These are phyloP conservation scores for Podaxis carcinomalis DNA, from an alignment of 768 basidiomycete species.

Conservation along the genomic window DNA sequence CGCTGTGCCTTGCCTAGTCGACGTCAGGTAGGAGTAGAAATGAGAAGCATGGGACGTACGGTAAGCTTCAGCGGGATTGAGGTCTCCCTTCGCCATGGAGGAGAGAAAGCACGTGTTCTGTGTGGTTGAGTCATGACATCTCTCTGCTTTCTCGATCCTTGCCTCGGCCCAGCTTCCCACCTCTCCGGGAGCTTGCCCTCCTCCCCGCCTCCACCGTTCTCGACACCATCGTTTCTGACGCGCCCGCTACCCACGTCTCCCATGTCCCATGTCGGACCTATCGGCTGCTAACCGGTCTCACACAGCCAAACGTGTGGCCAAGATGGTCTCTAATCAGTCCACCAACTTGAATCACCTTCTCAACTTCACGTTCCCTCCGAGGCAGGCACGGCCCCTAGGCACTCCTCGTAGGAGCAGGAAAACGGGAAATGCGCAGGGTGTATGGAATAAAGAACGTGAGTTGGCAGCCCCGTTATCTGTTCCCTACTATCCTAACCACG, in stretches of 20 bases:
- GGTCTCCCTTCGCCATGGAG: slow-evolving; percentile 78
- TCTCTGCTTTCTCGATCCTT: slow-evolving; percentile 12
- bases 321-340: slow-evolving; percentile 66
- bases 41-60: slow-evolving; percentile 46
- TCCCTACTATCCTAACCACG: slow-evolving; percentile 12
- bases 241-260: background rate
- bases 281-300: slow-evolving; percentile 27
- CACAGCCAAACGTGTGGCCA: slow-evolving; percentile 55
- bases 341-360: slow-evolving; percentile 77
- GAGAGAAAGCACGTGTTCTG: slow-evolving; percentile 23
- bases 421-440: slow-evolving; percentile 53
- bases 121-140: slow-evolving; percentile 37
- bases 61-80: slow-evolving; percentile 93
- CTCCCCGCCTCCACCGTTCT: background rate
- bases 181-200: slow-evolving; percentile 40
- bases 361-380: slow-evolving; percentile 89
- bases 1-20: slow-evolving; percentile 80
- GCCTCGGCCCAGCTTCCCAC: slow-evolving; percentile 36
- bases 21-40: slow-evolving; percentile 6
- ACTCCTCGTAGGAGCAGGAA: slow-evolving; percentile 76
- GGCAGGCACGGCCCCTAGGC: slow-evolving; percentile 59
- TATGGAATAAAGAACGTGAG: slow-evolving; percentile 93
- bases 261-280: slow-evolving; percentile 32
- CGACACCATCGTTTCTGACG: background rate
- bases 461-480: slow-evolving; percentile 22